phyloP scores from a whole-genome alignment of 2,329 filamentous ascomycete genomes.

The Neodidymelliopsis sp. region DNA sequence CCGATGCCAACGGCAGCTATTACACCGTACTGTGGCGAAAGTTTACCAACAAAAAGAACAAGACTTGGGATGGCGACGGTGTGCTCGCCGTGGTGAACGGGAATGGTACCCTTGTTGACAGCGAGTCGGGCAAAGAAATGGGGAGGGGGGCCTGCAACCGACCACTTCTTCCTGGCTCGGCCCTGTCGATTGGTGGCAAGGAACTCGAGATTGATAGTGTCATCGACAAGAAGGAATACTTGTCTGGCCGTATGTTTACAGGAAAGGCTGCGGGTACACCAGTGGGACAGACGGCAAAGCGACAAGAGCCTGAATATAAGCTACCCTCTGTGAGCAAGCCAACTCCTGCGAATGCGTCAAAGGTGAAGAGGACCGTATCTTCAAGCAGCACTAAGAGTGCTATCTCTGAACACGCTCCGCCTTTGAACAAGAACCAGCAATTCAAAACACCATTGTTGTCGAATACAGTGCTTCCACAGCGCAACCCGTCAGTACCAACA shows the following conservation, averaged over 20 bases:
- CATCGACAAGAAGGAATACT: constrained; percentile 66
- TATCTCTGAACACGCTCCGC: constrained; percentile 46
- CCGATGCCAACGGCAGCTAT: constrained; percentile 46
- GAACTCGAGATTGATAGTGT: constrained; percentile 72
- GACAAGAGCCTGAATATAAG: constrained; percentile 25
- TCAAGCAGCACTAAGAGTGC: constrained; percentile 42
- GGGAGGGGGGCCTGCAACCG: constrained; percentile 64
- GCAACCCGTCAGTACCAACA: constrained; percentile 57
- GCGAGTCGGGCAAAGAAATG: constrained; percentile 66
- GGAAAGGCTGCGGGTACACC: constrained; percentile 31
- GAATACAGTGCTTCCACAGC: constrained; percentile 59
- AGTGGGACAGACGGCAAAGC: constrained; percentile 24
- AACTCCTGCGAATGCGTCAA: constrained; percentile 9
- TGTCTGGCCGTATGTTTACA: constrained; percentile 58
- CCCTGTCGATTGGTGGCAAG: constrained; percentile 69
- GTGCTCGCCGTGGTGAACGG: constrained; percentile 66
- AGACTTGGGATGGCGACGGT: constrained; percentile 79
- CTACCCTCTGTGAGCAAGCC: constrained; percentile 11
- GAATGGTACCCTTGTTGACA: constrained; percentile 67
- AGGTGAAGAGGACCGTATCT: constrained; percentile 28
- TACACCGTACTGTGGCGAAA: constrained; percentile 66
- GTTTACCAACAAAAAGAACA: constrained; percentile 75
- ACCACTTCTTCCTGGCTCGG: constrained; percentile 66
- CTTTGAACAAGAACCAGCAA: constrained; percentile 52
- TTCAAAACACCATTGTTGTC: constrained; percentile 70